A percentile compares a stretch with the other conserved stretches of the same genome.
These are phyloP conservation scores for Lophiotrema nucula DNA, from an alignment of 495 filamentous ascomycete genomes.

Conservation along the genomic window DNA sequence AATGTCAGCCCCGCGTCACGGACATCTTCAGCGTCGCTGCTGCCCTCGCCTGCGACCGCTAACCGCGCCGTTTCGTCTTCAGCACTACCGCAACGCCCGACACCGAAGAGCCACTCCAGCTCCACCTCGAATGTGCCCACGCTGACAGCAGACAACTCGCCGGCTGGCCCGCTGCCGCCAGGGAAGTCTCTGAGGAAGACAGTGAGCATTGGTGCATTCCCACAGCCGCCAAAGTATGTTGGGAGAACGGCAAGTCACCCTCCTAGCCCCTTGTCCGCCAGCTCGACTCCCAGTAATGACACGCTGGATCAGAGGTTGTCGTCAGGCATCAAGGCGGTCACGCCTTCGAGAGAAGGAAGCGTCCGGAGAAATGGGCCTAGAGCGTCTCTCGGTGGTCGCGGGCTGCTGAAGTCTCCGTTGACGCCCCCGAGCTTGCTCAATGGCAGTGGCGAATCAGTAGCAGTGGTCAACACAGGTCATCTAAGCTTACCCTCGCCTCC, in stretches of 20 bases:
- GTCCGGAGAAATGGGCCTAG: slow-evolving; percentile 29
- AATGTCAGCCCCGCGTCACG: slow-evolving; percentile 52
- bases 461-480: slow-evolving; percentile 55
- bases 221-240: slow-evolving; percentile 73
- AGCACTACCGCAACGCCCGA: slow-evolving; percentile 23
- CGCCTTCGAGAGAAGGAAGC: slow-evolving; percentile 41
- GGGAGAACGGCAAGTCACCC: slow-evolving; percentile 55
- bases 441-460: slow-evolving; percentile 71
- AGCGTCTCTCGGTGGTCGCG: slow-evolving; percentile 21
- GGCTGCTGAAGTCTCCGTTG: slow-evolving; percentile 31
- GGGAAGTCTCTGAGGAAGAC: slow-evolving; percentile 74
- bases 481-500: slow-evolving; percentile 74
- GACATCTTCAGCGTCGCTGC: slow-evolving; percentile 39
- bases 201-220: slow-evolving; percentile 88
- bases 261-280: slow-evolving; percentile 58
- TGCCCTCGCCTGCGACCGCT: slow-evolving; percentile 22
- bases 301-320: slow-evolving; percentile 34
- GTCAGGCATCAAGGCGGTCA: slow-evolving; percentile 12
- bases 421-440: slow-evolving; percentile 70
- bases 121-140: slow-evolving; percentile 39
- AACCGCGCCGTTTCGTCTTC: slow-evolving; percentile 32
- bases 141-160: slow-evolving; percentile 9
- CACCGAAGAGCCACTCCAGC: slow-evolving; percentile 19
- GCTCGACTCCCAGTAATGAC: slow-evolving; percentile 27
- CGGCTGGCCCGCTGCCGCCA: slow-evolving; percentile 43